A percentile compares a stretch with the other conserved stretches of the same genome.
Evolutionary conservation across 768 basidiomycete species (phyloP).

Genomic region (Boletus vermiculosoides): DNA sequence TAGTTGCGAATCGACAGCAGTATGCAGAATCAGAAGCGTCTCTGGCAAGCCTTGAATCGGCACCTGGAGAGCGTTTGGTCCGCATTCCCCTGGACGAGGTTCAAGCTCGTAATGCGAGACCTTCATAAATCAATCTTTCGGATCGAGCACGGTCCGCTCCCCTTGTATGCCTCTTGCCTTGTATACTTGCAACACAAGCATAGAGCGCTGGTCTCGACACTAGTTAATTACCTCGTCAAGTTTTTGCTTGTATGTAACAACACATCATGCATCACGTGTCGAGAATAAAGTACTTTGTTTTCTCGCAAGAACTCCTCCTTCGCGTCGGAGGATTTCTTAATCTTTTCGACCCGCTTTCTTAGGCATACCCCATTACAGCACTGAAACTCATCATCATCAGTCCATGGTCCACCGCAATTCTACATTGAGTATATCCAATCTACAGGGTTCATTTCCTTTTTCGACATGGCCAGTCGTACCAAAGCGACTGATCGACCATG

Average conservation of each 20-base stretch:
- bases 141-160: background rate
- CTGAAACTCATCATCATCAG: background rate
- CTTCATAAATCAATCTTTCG: slow-evolving; percentile 6
- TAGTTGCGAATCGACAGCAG: slow-evolving; percentile 52
- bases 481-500: background rate
- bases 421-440: background rate
- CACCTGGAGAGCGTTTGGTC: slow-evolving; percentile 60
- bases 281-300: background rate
- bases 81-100: slow-evolving; percentile 74
- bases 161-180: background rate
- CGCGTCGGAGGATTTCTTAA: background rate
- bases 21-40: slow-evolving; percentile 28
- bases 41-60: slow-evolving; percentile 10
- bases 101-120: slow-evolving; percentile 30
- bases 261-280: too few species aligned
- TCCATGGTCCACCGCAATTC: background rate
- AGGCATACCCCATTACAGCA: too few species aligned
- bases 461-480: background rate
- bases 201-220: background rate
- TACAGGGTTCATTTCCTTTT: background rate
- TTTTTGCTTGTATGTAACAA: background rate
- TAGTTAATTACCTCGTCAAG: background rate
- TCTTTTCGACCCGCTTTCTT: too few species aligned
- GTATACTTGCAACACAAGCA: background rate
- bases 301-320: background rate